These are phyloP conservation scores for Suhomyces anneliseae DNA, from an alignment of 1,139 yeast genomes.

Conservation along the genomic window DNA sequence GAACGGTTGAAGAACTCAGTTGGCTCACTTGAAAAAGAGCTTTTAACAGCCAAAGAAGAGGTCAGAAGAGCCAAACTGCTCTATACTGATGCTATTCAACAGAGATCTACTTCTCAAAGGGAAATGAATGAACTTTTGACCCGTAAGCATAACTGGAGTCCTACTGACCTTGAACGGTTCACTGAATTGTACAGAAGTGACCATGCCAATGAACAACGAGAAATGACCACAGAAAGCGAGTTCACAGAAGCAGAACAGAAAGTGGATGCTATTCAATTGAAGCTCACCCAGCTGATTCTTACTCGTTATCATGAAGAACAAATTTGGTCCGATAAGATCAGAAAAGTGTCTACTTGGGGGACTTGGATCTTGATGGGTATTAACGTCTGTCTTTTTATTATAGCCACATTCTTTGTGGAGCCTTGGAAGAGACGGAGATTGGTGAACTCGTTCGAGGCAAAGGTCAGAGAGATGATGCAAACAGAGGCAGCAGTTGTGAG, in stretches of 20 bases:
- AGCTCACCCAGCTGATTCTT: slow-evolving; percentile 73
- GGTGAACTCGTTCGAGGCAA: slow-evolving; percentile 80
- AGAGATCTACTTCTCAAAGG: slow-evolving; percentile 71
- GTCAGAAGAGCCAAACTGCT: slow-evolving; percentile 51
- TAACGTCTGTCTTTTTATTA: slow-evolving; percentile 71
- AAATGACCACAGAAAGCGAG: slow-evolving; percentile 48
- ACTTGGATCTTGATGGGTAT: slow-evolving; percentile 89
- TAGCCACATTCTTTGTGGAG: slow-evolving; percentile 85
- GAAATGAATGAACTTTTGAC: slow-evolving; percentile 88
- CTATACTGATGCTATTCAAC: slow-evolving; percentile 64
- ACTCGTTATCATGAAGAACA: slow-evolving; percentile 96
- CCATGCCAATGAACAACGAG: slow-evolving; percentile 69
- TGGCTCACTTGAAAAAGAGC: slow-evolving; percentile 47
- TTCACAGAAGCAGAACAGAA: slow-evolving; percentile 59
- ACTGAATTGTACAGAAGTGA: slow-evolving; percentile 80
- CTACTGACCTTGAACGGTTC: slow-evolving; percentile 77
- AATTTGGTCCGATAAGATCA: slow-evolving; percentile 94
- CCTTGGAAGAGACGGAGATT: slow-evolving; percentile 89
- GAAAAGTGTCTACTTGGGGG: slow-evolving; percentile 96
- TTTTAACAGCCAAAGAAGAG: slow-evolving; percentile 48
- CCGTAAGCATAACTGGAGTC: slow-evolving; percentile 79
- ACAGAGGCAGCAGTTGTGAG: slow-evolving; percentile 35
- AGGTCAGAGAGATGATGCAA: slow-evolving; percentile 47
- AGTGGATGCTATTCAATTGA: slow-evolving; percentile 71
- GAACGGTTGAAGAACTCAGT: slow-evolving; percentile 69